Evolutionary conservation across 2,329 filamentous ascomycete species (phyloP), one percentile per base, ranked within the genome.

Genomic region (Ramichloridium luteum): DNA sequence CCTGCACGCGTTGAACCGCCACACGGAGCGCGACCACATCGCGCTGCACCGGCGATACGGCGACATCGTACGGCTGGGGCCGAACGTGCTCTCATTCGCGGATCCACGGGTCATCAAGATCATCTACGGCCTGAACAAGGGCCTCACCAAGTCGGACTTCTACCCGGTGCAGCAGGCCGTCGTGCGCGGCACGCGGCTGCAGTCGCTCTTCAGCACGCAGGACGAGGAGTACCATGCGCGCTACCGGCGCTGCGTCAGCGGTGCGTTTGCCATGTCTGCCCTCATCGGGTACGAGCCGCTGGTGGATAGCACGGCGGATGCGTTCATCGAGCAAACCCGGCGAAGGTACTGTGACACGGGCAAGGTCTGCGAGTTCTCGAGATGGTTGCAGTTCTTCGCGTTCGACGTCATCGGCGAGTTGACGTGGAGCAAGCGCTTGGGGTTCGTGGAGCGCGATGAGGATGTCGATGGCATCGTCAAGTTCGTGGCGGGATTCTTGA

Each of bases 91-190:
- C 1, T 83, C 78, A 0, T 84, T 90, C 47, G 70, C 77, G 3
- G 70, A 83, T 42, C 80, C 82, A 0, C 70, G 70, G 36, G 79
- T 80, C 0, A 62, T 88, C 44, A 81, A 80, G 56, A 61, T 64
- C 8, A 86, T 90, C 27, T 92, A 90, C 52, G 81, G 81, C 0
- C 57, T 88, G 26, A 88, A 86, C 53, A 86, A 86, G 55, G 80
- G 80, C 0, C 80, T 84, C 44, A 60, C 70, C 28, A 90, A 90
- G 75, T 84, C 79, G 16, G 75, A 81, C 41, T 88, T 88, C 52
- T 34, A 88, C 49, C 71, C 79, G 0, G 78, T 86, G 3, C 81
- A 86, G 50, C 74, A 82, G 55, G 74, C 78, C 0, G 70, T 82
- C 1, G 68, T 74, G 13, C 73, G 78, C 39, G 81, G 81, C 13